Conservation (phyloP, 345 rosid genomes). For the Sisymbrium altissimum region DNA sequence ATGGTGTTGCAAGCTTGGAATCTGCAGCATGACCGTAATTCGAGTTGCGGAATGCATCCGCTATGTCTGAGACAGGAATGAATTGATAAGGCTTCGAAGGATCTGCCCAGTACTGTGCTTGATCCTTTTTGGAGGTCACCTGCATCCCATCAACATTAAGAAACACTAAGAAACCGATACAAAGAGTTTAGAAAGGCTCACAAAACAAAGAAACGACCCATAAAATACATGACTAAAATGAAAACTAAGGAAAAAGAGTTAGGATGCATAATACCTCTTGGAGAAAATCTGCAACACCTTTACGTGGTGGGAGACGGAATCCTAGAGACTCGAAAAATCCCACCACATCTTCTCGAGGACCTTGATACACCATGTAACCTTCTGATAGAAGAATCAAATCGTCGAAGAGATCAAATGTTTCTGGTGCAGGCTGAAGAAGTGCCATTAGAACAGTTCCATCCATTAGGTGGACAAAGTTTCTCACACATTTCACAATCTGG, state of each 20-base stretch:
- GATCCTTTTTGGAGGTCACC: constrained; percentile 95
- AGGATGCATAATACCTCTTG: constrained; percentile 63
- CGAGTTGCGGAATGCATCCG: constrained; percentile 64
- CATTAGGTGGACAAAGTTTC: constrained; percentile 87
- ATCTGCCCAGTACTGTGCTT: constrained; percentile 97
- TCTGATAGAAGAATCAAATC: constrained; percentile 80
- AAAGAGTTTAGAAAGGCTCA: no score
- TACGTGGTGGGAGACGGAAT: constrained; percentile 70
- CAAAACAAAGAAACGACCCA: no score
- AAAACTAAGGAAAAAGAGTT: constrained; percentile 1
- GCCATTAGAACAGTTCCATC: constrained; percentile 89
- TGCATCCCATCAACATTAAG: constrained; percentile 27
- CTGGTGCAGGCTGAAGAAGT: constrained; percentile 97
- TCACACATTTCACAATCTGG: constrained; percentile 77
- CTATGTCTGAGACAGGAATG: constrained; percentile 64
- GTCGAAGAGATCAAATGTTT: constrained; percentile 89
- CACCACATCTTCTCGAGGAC: constrained; percentile 68
- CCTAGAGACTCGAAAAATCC: constrained; percentile 89
- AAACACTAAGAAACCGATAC: not conserved
- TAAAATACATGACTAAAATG: not conserved
- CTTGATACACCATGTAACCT: constrained; percentile 81
- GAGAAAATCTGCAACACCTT: constrained; percentile 94
- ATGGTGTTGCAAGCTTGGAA: constrained; percentile 48
- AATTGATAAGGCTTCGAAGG: constrained; percentile 61
- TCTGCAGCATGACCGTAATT: constrained; percentile 51